Evolutionary conservation across 176 grass and related monocot genomes (phyloP), one percentile per base, ranked within the genome.

Genomic region (Cenchrus americanus): DNA sequence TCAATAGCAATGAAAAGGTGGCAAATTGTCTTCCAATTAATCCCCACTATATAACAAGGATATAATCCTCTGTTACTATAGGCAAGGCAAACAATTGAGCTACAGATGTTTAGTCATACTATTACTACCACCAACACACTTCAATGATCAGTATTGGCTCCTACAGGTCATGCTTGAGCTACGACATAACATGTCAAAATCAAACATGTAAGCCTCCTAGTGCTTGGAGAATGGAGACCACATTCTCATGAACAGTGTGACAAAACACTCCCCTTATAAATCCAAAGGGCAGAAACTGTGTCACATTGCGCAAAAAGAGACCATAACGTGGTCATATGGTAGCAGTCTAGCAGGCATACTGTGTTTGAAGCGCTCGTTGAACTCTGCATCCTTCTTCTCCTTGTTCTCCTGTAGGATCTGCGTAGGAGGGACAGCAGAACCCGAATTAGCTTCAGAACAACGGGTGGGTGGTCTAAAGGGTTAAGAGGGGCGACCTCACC

Each of bases 321-420:
- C 54, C 2, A 57, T 26, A 73, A 73, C 13, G 66, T 43, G 27
- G 27, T 66, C 30, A 71, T 79, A 10, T 13, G 46, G 1, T 34
- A 64, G 4, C 23, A 34, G 41, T 79, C 91, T 34, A 64, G 4
- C 23, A 34, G 41, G 79, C 91, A 82, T 87, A 96, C 96, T 89
- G 69, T 99, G 93, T 59, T 99, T 99, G 86, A 99, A 99, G 55
- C 96, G 92, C 82, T 96, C 96, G 21, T 96, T 99, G 80, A 99
- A 99, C 78, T 99, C 96, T 18, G 96, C 96, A 61, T 99, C 96
- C 73, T 99, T 96, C 83, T 90, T 94, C 48, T 99, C 96, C 90
- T 92, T 99, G 59, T 99, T 99, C 81, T 95, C 96, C 75, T 89
- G 94, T 50, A 96, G 54, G 63, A 99, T 94, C 96, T 99, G 93